phyloP scores from a whole-genome alignment of 2,329 filamentous ascomycete genomes.

The Stagonosporopsis vannaccii region DNA sequence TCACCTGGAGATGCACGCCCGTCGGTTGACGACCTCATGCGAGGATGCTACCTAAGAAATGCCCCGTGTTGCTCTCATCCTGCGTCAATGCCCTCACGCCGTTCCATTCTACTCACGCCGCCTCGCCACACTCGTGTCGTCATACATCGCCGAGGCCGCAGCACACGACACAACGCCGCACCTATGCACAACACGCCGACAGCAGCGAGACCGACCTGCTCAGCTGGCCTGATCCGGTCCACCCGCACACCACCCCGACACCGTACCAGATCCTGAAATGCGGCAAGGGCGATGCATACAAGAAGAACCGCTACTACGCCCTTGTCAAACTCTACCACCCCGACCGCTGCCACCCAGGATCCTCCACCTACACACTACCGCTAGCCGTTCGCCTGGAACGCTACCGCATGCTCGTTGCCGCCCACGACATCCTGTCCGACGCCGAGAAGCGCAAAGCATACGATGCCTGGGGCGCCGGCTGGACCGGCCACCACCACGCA shows the following conservation, averaged over 20 bases:
- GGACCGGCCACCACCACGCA: slow-evolving; percentile 59
- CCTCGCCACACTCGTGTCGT: slow-evolving; percentile 51
- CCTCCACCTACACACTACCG: slow-evolving; percentile 57
- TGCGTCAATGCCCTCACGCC: slow-evolving; percentile 29
- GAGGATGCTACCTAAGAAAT: slow-evolving; percentile 50
- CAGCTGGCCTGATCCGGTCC: slow-evolving; percentile 43
- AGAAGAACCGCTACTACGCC: slow-evolving; percentile 84
- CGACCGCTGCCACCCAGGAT: slow-evolving; percentile 62
- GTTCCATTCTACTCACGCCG: slow-evolving; percentile 24
- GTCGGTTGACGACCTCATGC: slow-evolving; percentile 27
- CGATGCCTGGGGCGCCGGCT: slow-evolving; percentile 82
- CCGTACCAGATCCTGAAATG: slow-evolving; percentile 88
- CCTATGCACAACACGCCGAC: slow-evolving; percentile 40
- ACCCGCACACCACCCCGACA: slow-evolving; percentile 64
- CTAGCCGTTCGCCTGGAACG: slow-evolving; percentile 77
- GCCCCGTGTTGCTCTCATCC: slow-evolving; percentile 23
- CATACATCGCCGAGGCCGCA: slow-evolving; percentile 42
- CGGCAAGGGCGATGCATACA: slow-evolving; percentile 71
- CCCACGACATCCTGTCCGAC: slow-evolving; percentile 87
- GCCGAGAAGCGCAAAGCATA: slow-evolving; percentile 80
- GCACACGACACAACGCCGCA: slow-evolving; percentile 24
- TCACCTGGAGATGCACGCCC: slow-evolving; percentile 34
- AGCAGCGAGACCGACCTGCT: slow-evolving; percentile 32
- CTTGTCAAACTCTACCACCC: slow-evolving; percentile 97
- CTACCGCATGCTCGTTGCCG: slow-evolving; percentile 86